phyloP scores from a whole-genome alignment of 2,329 filamentous ascomycete genomes.

The Epichloe elymi region DNA sequence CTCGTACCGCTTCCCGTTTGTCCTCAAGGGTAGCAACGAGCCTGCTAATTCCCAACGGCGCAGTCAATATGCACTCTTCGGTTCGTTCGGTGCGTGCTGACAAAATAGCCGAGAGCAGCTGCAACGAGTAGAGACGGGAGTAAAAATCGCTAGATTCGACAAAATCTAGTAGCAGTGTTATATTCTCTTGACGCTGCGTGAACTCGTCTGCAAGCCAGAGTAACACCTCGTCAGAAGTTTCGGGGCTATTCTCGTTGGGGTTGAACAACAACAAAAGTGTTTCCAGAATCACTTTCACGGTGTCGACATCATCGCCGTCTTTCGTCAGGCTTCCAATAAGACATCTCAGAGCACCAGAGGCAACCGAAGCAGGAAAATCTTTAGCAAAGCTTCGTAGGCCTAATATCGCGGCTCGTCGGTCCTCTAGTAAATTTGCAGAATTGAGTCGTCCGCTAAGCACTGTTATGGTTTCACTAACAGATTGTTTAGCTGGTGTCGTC shows the following conservation, averaged over 20 bases:
- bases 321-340: constrained; percentile 75
- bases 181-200: constrained; percentile 94
- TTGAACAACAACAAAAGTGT: constrained; percentile 87
- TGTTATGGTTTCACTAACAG: constrained; percentile 85
- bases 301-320: constrained; percentile 91
- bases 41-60: constrained; percentile 75
- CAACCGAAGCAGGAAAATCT: constrained; percentile 88
- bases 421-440: constrained; percentile 85
- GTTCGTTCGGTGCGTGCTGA: constrained; percentile 78
- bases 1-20: constrained; percentile 70
- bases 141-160: constrained; percentile 82
- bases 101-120: constrained; percentile 77
- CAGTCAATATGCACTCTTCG: constrained; percentile 85
- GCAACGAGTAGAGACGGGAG: constrained; percentile 77
- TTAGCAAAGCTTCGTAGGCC: constrained; percentile 93
- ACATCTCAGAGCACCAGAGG: constrained; percentile 79
- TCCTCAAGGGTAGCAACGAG: constrained; percentile 79
- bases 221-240: constrained; percentile 91
- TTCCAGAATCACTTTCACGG: constrained; percentile 87
- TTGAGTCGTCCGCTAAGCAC: constrained; percentile 76
- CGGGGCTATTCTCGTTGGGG: constrained; percentile 58
- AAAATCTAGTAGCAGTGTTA: constrained; percentile 77
- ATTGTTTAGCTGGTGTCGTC: constrained; percentile 82
- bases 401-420: constrained; percentile 83
- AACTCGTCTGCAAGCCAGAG: constrained; percentile 97